phyloP scores from a whole-genome alignment of 2,329 filamentous ascomycete genomes.

The Eutypa lata region DNA sequence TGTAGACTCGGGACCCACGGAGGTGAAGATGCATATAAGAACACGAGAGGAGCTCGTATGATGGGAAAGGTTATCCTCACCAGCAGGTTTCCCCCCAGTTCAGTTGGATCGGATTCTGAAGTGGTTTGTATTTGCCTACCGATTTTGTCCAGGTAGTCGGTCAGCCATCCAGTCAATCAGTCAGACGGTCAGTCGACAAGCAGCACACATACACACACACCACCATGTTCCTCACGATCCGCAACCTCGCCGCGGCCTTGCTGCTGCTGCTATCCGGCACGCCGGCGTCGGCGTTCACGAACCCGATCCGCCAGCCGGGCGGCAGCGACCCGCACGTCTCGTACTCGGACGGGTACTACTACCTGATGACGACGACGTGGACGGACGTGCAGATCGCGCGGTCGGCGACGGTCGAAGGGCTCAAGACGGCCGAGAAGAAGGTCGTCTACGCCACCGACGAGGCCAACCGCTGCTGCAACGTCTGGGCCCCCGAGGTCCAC shows the following conservation, averaged over 20 bases:
- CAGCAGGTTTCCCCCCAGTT: too few species aligned
- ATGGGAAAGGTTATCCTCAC: too few species aligned
- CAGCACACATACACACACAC: too few species aligned
- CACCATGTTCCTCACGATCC: conserved; percentile 7
- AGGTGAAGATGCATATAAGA: too few species aligned
- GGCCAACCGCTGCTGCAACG: conserved; percentile 47
- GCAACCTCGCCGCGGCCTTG: conserved; percentile 8
- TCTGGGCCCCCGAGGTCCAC: conserved; percentile 58
- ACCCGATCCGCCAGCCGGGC: conserved; percentile 47
- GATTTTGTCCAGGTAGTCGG: too few species aligned
- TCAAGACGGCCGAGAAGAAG: conserved; percentile 52
- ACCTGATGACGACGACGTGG: conserved; percentile 56
- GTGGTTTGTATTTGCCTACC: too few species aligned
- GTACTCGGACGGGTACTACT: conserved; percentile 51
- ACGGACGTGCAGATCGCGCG: conserved; percentile 52
- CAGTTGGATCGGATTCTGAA: too few species aligned
- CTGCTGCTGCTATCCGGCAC: conserved; percentile 11
- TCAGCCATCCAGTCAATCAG: too few species aligned
- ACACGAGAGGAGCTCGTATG: too few species aligned
- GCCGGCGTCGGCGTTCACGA: conserved; percentile 40
- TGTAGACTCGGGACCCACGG: too few species aligned
- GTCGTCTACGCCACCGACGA: conserved; percentile 47
- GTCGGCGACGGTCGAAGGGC: conserved; percentile 49
- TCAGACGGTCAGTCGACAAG: too few species aligned
- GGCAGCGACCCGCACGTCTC: conserved; percentile 53